Conservation (phyloP, 176 grass and related monocot species). For the Oryza meridionalis region DNA sequence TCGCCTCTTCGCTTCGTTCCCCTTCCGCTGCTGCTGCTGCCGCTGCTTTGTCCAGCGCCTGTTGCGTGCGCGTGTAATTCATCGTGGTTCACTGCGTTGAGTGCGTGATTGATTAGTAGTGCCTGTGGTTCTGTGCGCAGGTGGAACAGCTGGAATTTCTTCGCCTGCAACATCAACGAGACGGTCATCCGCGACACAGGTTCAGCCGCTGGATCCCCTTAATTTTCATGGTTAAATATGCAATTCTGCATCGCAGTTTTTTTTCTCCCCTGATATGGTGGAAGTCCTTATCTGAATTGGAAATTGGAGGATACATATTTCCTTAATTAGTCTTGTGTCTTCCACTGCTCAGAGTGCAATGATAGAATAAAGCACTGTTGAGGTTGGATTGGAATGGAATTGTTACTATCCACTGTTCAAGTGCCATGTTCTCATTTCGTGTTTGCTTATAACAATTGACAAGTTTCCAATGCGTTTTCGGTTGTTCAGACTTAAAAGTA, state of each 20-base stretch:
- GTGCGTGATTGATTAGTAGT: background rate
- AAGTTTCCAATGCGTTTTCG: background rate
- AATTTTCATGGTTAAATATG: background rate
- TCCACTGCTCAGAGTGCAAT: background rate
- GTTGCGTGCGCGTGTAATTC: background rate
- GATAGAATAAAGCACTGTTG: background rate
- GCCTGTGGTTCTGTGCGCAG: constrained; percentile 28
- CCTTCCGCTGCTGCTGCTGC: background rate
- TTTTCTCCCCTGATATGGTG: background rate
- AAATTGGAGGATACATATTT: background rate
- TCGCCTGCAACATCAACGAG: constrained; percentile 92
- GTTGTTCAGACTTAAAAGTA: background rate
- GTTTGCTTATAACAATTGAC: background rate
- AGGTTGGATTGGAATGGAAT: background rate
- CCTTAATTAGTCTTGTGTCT: background rate
- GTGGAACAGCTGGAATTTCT: constrained; percentile 99
- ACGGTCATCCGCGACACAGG: constrained; percentile 91
- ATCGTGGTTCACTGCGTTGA: background rate
- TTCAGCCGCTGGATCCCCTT: constrained; percentile 1
- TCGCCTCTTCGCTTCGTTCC: too few relatives aligned
- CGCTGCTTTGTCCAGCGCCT: background rate
- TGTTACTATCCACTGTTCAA: background rate
- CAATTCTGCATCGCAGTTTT: background rate
- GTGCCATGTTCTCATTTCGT: background rate
- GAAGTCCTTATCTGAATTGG: background rate